Evolutionary conservation across 331 rosid species (phyloP), one percentile per base, ranked within the genome.

Genomic region (Dryas integrifolia): DNA sequence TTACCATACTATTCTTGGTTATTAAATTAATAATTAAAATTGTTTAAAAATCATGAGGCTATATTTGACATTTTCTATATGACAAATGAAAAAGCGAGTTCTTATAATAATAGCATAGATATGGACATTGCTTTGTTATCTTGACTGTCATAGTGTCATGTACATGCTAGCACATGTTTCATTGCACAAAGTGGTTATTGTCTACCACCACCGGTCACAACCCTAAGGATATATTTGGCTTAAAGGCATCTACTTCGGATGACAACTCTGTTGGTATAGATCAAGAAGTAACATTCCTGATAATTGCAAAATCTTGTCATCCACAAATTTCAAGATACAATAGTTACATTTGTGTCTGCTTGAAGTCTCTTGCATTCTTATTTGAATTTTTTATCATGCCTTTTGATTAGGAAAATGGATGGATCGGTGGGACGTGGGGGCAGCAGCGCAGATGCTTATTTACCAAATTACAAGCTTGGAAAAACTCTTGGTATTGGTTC

Each of bases 401-500:
- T 35, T 41, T 35, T 58, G 82, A 49, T 70, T 38, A 46, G 51
- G 58, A 80, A 77, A 77, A 93, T 94, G 96, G 96, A 85, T 52
- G 82, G 83, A 53, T 0, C 85, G 45, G 75, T 72, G 74, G 86
- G 82, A 70, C 83, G 80, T 16, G 76, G 85, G 69, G 88, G 89
- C 74, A 69, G 85, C 62, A 77, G 72, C n/a, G 82, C 83, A 45
- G 90, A 89, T 72, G 70, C 72, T 79, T 80, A 70, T 79, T 83
- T 89, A n/a, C 83, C 77, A 52, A 88, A 95, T 80, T 95, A 95
- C 83, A 91, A 95, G 74, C 78, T 91, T 58, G 98, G 96, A 44
- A 95, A 86, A 85, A 95, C 96, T 14, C 92, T 91, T 72, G 97
- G 98, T 64, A 84, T 89, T 60, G 97, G 98, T 53, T 77, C 96